These are phyloP conservation scores for Xanthoceras sorbifolium DNA, from an alignment of 345 rosid genomes.

Conservation along the genomic window DNA sequence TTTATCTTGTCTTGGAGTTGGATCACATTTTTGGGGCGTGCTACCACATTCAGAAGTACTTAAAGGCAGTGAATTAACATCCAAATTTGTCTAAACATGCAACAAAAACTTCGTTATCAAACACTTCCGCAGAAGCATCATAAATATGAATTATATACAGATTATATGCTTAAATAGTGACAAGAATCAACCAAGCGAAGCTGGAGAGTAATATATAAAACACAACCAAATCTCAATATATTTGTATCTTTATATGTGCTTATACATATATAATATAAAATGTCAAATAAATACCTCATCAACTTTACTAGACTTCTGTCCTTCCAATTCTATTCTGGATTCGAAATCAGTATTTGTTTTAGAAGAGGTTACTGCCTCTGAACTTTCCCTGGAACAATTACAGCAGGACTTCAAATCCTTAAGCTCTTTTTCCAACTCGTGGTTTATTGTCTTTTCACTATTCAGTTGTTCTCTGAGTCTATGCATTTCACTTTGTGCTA, in stretches of 20 bases:
- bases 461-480: constrained; percentile 51
- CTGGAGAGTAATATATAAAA: neutral
- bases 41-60: neutral
- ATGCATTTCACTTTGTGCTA: constrained; percentile 60
- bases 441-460: constrained; percentile 50
- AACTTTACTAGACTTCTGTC: constrained; percentile 17
- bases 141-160: neutral
- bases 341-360: constrained; percentile 30
- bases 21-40: neutral
- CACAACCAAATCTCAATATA: neutral
- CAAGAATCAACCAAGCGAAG: neutral
- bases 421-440: constrained; percentile 57
- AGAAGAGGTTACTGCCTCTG: constrained; percentile 24
- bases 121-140: neutral
- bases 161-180: neutral
- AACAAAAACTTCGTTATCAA: constrained; percentile 8
- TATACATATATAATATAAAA: neutral
- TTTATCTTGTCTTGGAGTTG: neutral
- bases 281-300: constrained; percentile 35
- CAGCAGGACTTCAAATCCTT: constrained; percentile 50
- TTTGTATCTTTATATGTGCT: neutral
- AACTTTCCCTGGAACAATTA: constrained; percentile 32
- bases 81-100: constrained; percentile 19
- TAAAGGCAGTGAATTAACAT: neutral
- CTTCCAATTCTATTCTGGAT: constrained; percentile 24